phyloP scores from a whole-genome alignment of 805 yeast genomes.

The Blastobotrys mokoenaii region DNA sequence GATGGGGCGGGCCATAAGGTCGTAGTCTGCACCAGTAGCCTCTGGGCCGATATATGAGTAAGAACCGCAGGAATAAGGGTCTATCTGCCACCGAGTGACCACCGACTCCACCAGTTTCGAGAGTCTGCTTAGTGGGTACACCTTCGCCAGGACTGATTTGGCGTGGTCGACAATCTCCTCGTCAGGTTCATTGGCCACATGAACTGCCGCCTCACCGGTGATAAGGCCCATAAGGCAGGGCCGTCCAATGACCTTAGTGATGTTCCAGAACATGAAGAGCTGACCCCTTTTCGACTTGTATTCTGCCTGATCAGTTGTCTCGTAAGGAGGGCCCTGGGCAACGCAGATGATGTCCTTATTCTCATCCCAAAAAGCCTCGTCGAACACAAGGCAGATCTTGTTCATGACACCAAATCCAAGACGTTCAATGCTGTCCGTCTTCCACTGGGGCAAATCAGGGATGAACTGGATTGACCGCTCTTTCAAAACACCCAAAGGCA shows the following conservation, averaged over 20 bases:
- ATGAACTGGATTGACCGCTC: slow-evolving; percentile 31
- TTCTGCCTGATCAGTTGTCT: slow-evolving; percentile 13
- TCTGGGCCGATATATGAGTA: slow-evolving; percentile 43
- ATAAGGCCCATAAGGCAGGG: slow-evolving; percentile 33
- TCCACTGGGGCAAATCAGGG: slow-evolving; percentile 36
- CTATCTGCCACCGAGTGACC: slow-evolving; percentile 68
- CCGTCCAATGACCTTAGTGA: slow-evolving; percentile 27
- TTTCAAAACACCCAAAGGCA: slow-evolving; percentile 36
- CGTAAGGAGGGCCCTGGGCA: slow-evolving; percentile 21
- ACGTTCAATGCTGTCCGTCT: slow-evolving; percentile 31
- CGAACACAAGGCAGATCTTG: slow-evolving; percentile 23
- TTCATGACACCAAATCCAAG: slow-evolving; percentile 34
- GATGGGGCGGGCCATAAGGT: slow-evolving; percentile 32
- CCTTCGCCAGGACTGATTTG: slow-evolving; percentile 21
- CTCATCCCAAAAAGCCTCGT: slow-evolving; percentile 33
- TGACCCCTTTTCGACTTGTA: slow-evolving; percentile 27
- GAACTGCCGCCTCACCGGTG: slow-evolving; percentile 32
- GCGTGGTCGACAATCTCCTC: slow-evolving; percentile 28
- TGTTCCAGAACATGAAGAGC: slow-evolving; percentile 33
- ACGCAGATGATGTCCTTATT: slow-evolving; percentile 26
- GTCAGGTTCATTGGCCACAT: slow-evolving; percentile 26
- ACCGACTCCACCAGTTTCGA: slow-evolving; percentile 31
- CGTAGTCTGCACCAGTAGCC: slow-evolving; percentile 36
- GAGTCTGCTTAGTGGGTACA: slow-evolving; percentile 21
- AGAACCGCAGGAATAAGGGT: slow-evolving; percentile 74